A percentile compares a stretch with the other conserved stretches of the same genome.
These are phyloP conservation scores for Pichia nanzhaoensis DNA, from an alignment of 805 yeast genomes.

Conservation along the genomic window DNA sequence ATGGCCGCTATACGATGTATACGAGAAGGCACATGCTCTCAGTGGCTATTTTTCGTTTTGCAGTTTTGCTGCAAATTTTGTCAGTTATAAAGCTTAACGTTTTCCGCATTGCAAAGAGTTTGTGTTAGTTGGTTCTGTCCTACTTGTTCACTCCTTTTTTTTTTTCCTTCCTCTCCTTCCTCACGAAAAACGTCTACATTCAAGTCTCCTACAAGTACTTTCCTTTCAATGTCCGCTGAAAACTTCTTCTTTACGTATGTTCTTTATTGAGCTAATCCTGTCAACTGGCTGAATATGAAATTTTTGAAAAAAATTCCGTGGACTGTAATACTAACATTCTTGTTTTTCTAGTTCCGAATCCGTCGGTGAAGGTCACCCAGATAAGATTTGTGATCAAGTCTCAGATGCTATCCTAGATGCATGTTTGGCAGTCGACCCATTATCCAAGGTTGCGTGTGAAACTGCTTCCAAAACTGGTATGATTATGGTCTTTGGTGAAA, in stretches of 20 bases:
- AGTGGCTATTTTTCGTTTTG: no score
- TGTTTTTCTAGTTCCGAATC: conserved; percentile 62
- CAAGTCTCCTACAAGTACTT: neutral
- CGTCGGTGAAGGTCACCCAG: conserved; percentile 94
- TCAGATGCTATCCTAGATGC: conserved; percentile 98
- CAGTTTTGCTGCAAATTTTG: no score
- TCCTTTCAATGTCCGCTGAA: conserved; percentile 21
- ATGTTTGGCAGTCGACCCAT: conserved; percentile 90
- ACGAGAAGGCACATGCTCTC: no score
- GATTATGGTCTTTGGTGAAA: conserved; percentile 99
- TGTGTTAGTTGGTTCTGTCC: no score
- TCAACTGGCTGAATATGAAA: no score
- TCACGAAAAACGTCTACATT: neutral
- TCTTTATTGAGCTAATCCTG: no score
- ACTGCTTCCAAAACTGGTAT: conserved; percentile 99
- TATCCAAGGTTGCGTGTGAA: conserved; percentile 98
- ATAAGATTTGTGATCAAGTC: conserved; percentile 97
- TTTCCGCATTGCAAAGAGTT: no score
- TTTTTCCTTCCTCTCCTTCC: no score
- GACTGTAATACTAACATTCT: conserved; percentile 11
- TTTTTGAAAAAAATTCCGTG: no score
- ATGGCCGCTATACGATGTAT: no score
- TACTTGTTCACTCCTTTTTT: no score
- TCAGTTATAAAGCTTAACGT: neutral
- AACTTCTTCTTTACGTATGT: conserved; percentile 30